Conservation (phyloP, 106 monocot species). For the Phalaenopsis aphrodite region DNA sequence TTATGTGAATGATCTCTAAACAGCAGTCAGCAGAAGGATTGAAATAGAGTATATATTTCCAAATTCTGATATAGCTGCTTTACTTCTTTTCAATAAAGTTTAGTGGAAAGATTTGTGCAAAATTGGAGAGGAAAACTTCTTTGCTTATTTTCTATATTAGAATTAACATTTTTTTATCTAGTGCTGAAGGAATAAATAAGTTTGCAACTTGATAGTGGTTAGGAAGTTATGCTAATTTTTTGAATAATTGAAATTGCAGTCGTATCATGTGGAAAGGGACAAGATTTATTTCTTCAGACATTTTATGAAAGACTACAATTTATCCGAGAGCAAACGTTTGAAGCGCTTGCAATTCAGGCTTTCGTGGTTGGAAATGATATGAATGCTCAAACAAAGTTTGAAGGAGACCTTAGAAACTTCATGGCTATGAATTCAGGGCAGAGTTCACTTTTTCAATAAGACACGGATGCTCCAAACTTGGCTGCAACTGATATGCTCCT, state of each 20-base stretch:
- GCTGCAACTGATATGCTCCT: conserved; percentile 93
- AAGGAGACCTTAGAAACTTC: conserved; percentile 67
- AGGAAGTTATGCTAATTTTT: background rate
- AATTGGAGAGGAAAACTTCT: background rate
- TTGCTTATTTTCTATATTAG: background rate
- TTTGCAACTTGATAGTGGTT: background rate
- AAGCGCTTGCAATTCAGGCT: conserved; percentile 75
- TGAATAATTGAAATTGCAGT: conserved; percentile 28
- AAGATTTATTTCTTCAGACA: conserved; percentile 79
- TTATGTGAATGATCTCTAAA: too few relatives aligned
- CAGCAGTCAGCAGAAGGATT: too few relatives aligned
- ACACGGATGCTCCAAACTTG: conserved; percentile 78
- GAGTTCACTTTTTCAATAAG: conserved; percentile 91
- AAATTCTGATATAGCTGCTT: background rate
- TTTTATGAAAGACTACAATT: conserved; percentile 75
- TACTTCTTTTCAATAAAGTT: background rate
- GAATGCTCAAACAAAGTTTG: conserved; percentile 83
- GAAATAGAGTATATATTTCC: too few relatives aligned
- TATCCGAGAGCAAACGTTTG: conserved; percentile 57
- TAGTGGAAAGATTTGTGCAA: background rate
- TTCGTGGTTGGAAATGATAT: conserved; percentile 96
- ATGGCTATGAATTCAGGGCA: conserved; percentile 58
- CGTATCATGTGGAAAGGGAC: conserved; percentile 94
- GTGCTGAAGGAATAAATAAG: background rate
- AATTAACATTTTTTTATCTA: background rate